Conservation (phyloP, 78 protist genomes). For the Capsaspora owczarzaki region DNA sequence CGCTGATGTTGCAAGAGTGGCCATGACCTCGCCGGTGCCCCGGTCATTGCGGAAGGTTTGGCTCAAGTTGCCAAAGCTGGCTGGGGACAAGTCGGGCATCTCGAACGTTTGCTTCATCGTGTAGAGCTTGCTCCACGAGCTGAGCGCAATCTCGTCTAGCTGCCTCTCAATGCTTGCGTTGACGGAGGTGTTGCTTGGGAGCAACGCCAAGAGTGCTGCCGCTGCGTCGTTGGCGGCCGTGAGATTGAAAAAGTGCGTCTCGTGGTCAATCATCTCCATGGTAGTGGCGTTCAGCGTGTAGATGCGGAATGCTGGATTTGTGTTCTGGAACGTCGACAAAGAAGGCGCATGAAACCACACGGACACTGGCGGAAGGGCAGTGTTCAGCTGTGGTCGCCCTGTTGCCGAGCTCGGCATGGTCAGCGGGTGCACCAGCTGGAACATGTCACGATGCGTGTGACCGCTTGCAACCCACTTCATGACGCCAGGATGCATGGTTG, state of each 20-base stretch:
- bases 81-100: too few relatives aligned
- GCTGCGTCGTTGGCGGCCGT: neutral
- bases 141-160: too few relatives aligned
- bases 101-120: too few relatives aligned
- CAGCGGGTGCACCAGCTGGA: neutral
- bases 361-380: neutral
- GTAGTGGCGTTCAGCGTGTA: neutral
- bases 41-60: too few relatives aligned
- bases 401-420: too few relatives aligned
- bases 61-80: too few relatives aligned
- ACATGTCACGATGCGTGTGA: neutral
- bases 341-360: neutral
- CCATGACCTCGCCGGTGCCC: too few relatives aligned
- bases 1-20: too few relatives aligned
- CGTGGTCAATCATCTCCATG: neutral
- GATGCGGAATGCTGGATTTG: neutral
- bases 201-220: too few relatives aligned
- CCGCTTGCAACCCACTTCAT: neutral
- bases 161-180: too few relatives aligned
- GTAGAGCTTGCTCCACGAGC: too few relatives aligned
- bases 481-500: neutral
- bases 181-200: too few relatives aligned
- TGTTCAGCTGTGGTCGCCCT: neutral
- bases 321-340: neutral
- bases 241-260: neutral